phyloP scores from a whole-genome alignment of 768 basidiomycete genomes.

The Lactarius evosmus region DNA sequence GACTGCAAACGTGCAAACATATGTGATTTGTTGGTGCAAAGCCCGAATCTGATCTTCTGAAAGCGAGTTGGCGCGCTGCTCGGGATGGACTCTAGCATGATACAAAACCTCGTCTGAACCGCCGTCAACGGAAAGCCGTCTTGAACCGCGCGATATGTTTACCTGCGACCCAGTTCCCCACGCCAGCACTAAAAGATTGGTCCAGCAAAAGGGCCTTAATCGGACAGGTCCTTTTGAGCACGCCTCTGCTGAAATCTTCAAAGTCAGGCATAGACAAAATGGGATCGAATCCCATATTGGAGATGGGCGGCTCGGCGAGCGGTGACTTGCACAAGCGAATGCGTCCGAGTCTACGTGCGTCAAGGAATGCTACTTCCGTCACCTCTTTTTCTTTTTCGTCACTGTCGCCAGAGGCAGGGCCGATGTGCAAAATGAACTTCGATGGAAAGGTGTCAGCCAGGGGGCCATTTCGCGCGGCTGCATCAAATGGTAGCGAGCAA shows the following conservation, averaged over 20 bases:
- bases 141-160: neutral
- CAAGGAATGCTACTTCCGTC: slow-evolving; percentile 63
- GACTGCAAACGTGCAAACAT: slow-evolving; percentile 61
- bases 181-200: slow-evolving; percentile 76
- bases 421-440: slow-evolving; percentile 67
- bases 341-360: slow-evolving; percentile 67
- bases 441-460: neutral
- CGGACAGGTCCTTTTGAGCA: slow-evolving; percentile 57
- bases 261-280: slow-evolving; percentile 63
- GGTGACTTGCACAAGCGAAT: slow-evolving; percentile 62
- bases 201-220: slow-evolving; percentile 75
- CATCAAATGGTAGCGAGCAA: neutral
- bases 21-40: slow-evolving; percentile 50
- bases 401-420: slow-evolving; percentile 29
- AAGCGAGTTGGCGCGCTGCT: slow-evolving; percentile 58
- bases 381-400: slow-evolving; percentile 27
- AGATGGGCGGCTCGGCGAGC: slow-evolving; percentile 63
- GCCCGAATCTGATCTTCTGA: slow-evolving; percentile 45
- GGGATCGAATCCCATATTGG: slow-evolving; percentile 73
- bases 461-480: neutral
- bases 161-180: slow-evolving; percentile 85
- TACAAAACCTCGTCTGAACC: slow-evolving; percentile 66
- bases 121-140: neutral
- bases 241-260: slow-evolving; percentile 45
- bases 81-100: slow-evolving; percentile 70